A percentile compares a stretch with the other conserved stretches of the same genome.
phyloP scores from a whole-genome alignment of 2,329 filamentous ascomycete species.

The Fusarium sambucinum region DNA sequence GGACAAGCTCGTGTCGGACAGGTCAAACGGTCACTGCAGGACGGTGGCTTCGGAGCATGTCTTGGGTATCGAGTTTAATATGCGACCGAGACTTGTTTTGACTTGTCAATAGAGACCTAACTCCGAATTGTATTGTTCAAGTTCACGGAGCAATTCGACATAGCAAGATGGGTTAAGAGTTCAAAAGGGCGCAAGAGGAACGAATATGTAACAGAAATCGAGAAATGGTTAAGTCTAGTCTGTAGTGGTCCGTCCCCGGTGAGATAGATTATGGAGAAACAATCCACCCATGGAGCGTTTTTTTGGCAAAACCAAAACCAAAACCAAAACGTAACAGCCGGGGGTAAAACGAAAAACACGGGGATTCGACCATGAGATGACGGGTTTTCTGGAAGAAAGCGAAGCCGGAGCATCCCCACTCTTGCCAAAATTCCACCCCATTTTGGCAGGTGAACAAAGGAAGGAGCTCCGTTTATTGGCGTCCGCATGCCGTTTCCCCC shows the following conservation, averaged over 20 bases:
- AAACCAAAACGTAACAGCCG: slow-evolving; percentile 10
- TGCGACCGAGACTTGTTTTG: slow-evolving; percentile 13
- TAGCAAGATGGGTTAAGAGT: slow-evolving; percentile 10
- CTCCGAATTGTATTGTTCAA: background rate
- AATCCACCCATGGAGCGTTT: slow-evolving; percentile 16
- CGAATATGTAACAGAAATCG: slow-evolving; percentile 28
- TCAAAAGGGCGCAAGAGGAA: slow-evolving; percentile 15
- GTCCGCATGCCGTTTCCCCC: slow-evolving; percentile 5
- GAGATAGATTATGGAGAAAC: slow-evolving; percentile 27
- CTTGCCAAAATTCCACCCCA: slow-evolving; percentile 20
- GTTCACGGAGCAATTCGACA: slow-evolving; percentile 10
- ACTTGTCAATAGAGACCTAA: background rate
- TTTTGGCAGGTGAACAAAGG: slow-evolving; percentile 41
- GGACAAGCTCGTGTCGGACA: slow-evolving; percentile 42
- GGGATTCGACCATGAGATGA: slow-evolving; percentile 37
- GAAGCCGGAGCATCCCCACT: slow-evolving; percentile 34
- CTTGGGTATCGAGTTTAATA: slow-evolving; percentile 30
- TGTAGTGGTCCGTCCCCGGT: slow-evolving; percentile 5
- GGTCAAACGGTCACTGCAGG: slow-evolving; percentile 42
- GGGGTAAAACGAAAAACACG: slow-evolving; percentile 21
- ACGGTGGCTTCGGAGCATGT: slow-evolving; percentile 41
- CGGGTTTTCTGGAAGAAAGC: slow-evolving; percentile 47
- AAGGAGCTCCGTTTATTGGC: slow-evolving; percentile 7
- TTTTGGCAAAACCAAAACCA: background rate
- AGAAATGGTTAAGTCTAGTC: slow-evolving; percentile 22